Evolutionary conservation across 345 rosid species (phyloP).

Genomic region (Acer campestre): DNA sequence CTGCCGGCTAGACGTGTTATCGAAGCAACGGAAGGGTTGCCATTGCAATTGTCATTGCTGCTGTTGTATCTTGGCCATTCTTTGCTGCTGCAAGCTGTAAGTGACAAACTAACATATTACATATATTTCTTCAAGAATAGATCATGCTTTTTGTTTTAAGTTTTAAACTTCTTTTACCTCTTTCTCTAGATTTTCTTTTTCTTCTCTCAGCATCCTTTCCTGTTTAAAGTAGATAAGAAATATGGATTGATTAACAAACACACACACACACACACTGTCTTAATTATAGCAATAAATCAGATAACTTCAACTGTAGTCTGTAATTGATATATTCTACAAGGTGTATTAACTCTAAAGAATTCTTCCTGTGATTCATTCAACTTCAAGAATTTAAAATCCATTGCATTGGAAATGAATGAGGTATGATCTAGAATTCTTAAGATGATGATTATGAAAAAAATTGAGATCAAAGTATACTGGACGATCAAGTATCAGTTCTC

Average conservation of each 20-base stretch:
- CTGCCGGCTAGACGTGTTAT: background rate
- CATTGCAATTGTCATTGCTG: background rate
- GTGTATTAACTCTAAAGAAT: background rate
- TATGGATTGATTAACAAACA: background rate
- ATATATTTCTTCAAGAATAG: background rate
- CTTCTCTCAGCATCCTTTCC: conserved; percentile 38
- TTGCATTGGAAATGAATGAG: background rate
- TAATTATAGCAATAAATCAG: background rate
- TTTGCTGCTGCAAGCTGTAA: conserved; percentile 26
- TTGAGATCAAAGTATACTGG: background rate
- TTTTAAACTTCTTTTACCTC: conserved; percentile 30
- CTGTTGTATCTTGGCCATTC: background rate
- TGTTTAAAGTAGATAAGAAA: conserved; percentile 10
- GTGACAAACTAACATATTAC: background rate
- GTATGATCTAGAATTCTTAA: background rate
- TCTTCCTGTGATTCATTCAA: background rate
- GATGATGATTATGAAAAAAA: background rate
- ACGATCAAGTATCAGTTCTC: background rate
- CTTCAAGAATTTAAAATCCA: background rate
- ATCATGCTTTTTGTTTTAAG: background rate
- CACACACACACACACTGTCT: too few relatives aligned
- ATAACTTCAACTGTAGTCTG: background rate
- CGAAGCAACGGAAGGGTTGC: conserved; percentile 24
- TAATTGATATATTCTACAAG: background rate
- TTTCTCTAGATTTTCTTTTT: conserved; percentile 32